phyloP scores from a whole-genome alignment of 2,329 filamentous ascomycete species.

The Microdochium bolleyi region DNA sequence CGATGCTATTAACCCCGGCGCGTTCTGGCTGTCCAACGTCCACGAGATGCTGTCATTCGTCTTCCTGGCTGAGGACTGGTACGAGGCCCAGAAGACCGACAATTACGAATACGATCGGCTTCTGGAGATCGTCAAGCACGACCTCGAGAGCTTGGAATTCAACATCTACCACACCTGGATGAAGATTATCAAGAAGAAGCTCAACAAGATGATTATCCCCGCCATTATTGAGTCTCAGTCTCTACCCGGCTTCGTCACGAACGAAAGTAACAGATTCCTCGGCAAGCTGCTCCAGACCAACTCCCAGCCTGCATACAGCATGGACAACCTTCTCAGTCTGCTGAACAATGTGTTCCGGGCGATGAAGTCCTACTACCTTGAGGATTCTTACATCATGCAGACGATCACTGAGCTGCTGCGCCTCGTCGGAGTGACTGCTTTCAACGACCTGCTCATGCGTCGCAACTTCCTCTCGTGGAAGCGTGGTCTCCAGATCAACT shows the following conservation, averaged over 20 bases:
- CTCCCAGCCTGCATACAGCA: slow-evolving; percentile 92
- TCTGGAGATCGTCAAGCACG: slow-evolving; percentile 97
- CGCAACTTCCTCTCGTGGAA: slow-evolving; percentile 99
- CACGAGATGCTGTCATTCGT: slow-evolving; percentile 99
- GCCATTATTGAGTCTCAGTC: slow-evolving; percentile 99
- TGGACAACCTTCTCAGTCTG: slow-evolving; percentile 94
- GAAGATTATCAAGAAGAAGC: slow-evolving; percentile 99
- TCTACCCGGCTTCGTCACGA: slow-evolving; percentile 95
- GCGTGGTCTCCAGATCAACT: slow-evolving; percentile 97
- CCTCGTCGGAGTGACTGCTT: slow-evolving; percentile 92
- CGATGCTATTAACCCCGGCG: slow-evolving; percentile 91
- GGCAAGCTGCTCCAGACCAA: slow-evolving; percentile 91
- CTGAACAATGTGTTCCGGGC: slow-evolving; percentile 97
- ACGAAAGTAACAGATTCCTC: slow-evolving; percentile 95
- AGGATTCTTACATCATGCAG: slow-evolving; percentile 93
- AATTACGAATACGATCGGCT: slow-evolving; percentile 98
- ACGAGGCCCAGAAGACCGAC: slow-evolving; percentile 97
- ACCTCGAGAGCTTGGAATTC: slow-evolving; percentile 95
- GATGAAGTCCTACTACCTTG: slow-evolving; percentile 97
- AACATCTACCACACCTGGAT: slow-evolving; percentile 99
- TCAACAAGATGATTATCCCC: slow-evolving; percentile 99
- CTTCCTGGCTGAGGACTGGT: slow-evolving; percentile 98
- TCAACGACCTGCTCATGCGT: slow-evolving; percentile 96
- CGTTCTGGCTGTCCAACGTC: slow-evolving; percentile 98
- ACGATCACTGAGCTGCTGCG: slow-evolving; percentile 89